Evolutionary conservation across 805 yeast species (phyloP), one percentile per base, ranked within the genome.

Genomic region (Saccharomycopsis selenospora): DNA sequence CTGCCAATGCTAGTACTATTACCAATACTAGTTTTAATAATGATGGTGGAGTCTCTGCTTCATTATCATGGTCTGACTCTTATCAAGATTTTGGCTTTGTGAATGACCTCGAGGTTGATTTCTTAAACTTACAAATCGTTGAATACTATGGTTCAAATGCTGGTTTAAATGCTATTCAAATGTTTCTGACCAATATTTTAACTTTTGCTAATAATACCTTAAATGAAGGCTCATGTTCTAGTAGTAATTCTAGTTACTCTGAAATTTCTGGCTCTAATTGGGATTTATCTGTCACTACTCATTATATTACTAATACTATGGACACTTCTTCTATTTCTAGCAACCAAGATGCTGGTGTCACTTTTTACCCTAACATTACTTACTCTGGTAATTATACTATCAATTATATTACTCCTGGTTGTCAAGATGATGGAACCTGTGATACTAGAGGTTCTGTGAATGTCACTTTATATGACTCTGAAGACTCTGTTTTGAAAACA

Each of bases 31-130:
- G 50, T 40, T 48, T 44, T 40, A 42, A 49, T 30, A 47, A 50
- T n/a, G 47, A 43, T 13, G 64, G 59, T 33, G 65, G 67, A 38
- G 67, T 68, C 14, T 64, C 63, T 3, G 64, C 69, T 3, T 61
- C 64, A 38, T 56, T 72, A 2, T 52, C 61, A 30, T 68, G 68
- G 67, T 53, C 66, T 1, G 45, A 68, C 2, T 63, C 68, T n/a
- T 88, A 72, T 59, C 91, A 85, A 59, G 96, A 90, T 51, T 93
- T 87, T 66, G 80, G 80, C 1, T 85, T 93, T 60, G 85, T 80
- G 36, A 83, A 91, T 61, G 64, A 71, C 2, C 65, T 93, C 4
- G 73, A 72, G 11, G 77, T 89, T 27, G 66, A 74, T 38, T 68
- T 74, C n/a, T 58, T 91, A 11, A 77, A 81, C 20, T 66, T 93